Conservation (phyloP, 192 early-diverging fungal species). For the Coemansia sp. region DNA sequence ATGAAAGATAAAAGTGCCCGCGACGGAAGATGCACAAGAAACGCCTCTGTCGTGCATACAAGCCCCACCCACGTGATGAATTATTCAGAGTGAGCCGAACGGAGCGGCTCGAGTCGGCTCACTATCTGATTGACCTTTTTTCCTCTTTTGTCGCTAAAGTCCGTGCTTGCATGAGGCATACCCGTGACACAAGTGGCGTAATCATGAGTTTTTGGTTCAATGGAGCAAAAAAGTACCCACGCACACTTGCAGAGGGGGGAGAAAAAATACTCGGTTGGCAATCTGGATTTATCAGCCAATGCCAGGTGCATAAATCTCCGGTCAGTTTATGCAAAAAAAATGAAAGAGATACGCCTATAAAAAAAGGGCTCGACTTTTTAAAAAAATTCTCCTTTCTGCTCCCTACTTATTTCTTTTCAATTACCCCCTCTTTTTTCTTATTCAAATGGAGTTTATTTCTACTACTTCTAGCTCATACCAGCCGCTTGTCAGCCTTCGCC, state of each 20-base stretch:
- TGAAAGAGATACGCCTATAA: not conserved
- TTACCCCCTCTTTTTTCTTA: not conserved
- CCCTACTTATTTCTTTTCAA: not conserved
- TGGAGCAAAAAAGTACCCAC: not conserved
- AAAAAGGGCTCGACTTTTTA: not conserved
- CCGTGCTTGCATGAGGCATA: not conserved
- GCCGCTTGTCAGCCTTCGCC: conserved; percentile 34
- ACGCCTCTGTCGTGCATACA: not conserved
- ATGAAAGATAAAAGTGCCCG: not conserved
- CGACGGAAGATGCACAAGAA: not conserved
- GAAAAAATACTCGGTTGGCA: not conserved
- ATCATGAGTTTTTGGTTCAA: not conserved
- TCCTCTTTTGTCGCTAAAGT: not conserved
- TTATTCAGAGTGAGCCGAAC: too few species aligned
- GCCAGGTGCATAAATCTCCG: not conserved
- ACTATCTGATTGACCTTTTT: too few species aligned
- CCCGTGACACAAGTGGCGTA: not conserved
- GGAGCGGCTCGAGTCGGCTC: too few species aligned
- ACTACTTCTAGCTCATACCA: conserved; percentile 43
- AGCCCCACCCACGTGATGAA: not conserved
- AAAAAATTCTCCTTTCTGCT: not conserved
- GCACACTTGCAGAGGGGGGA: not conserved
- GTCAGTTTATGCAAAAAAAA: not conserved
- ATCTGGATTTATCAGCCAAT: not conserved
- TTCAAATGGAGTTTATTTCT: conserved; percentile 14